These are phyloP conservation scores for Grifola frondosa DNA, from an alignment of 1,284 basidiomycete species.

Conservation along the genomic window DNA sequence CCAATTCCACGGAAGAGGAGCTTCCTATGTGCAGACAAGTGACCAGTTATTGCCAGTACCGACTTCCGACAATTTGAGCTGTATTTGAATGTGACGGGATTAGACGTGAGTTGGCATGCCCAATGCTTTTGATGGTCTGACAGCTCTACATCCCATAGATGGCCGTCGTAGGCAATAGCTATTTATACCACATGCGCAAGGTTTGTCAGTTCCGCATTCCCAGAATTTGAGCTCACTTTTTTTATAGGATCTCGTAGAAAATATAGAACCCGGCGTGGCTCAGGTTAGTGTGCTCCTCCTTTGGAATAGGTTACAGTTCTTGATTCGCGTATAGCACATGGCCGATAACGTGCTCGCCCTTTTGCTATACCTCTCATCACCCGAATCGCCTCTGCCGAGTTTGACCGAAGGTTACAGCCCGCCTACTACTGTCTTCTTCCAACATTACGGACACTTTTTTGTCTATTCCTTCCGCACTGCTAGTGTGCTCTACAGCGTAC, in stretches of 20 bases:
- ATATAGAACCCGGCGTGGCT: slow-evolving; percentile 79
- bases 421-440: slow-evolving; percentile 77
- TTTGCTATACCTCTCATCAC: slow-evolving; percentile 74
- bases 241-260: slow-evolving; percentile 70
- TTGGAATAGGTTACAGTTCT: neutral
- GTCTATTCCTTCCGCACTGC: slow-evolving; percentile 76
- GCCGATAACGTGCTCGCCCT: slow-evolving; percentile 88
- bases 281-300: slow-evolving; percentile 41
- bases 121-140: neutral
- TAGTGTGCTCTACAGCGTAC: slow-evolving; percentile 63
- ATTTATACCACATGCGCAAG: slow-evolving; percentile 90
- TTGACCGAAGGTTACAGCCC: slow-evolving; percentile 55
- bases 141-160: slow-evolving; percentile 57
- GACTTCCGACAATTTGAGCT: slow-evolving; percentile 94
- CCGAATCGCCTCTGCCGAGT: slow-evolving; percentile 61
- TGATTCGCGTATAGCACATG: slow-evolving; percentile 68
- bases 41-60: slow-evolving; percentile 50
- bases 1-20: neutral
- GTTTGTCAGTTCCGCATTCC: slow-evolving; percentile 26
- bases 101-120: slow-evolving; percentile 61
- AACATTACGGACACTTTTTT: slow-evolving; percentile 68
- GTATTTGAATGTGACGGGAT: slow-evolving; percentile 84
- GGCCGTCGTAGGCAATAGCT: slow-evolving; percentile 92
- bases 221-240: neutral
- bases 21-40: slow-evolving; percentile 2